Percentiles rank a stretch among this genome's conserved stretches.
phyloP scores from a whole-genome alignment of 768 basidiomycete genomes.

The Hypsizygus marmoreus region DNA sequence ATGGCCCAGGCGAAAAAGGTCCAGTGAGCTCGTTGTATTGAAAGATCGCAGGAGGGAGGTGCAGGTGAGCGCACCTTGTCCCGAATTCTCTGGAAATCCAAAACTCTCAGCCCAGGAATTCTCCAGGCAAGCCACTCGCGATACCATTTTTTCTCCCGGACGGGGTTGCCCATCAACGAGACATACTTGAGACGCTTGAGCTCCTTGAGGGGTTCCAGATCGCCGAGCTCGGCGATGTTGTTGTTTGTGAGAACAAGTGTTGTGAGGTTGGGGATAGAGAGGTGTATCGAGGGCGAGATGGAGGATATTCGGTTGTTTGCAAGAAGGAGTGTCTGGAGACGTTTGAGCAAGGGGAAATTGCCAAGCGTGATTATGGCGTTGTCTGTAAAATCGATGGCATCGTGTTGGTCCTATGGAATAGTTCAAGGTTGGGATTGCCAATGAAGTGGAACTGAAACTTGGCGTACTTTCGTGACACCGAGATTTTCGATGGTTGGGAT shows the following conservation, averaged over 20 bases:
- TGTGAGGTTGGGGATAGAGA: conserved; percentile 82
- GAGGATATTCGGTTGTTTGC: conserved; percentile 88
- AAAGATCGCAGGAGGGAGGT: conserved; percentile 30
- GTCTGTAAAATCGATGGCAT: conserved; percentile 93
- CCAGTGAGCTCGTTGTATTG: conserved; percentile 25
- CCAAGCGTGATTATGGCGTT: conserved; percentile 81
- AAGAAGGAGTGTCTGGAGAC: conserved; percentile 80
- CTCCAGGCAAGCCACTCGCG: conserved; percentile 94
- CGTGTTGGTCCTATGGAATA: conserved; percentile 77
- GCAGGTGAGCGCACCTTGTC: conserved; percentile 79
- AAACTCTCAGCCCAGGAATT: conserved; percentile 83
- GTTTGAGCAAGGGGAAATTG: conserved; percentile 85
- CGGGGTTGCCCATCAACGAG: conserved; percentile 79
- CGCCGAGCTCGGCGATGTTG: conserved; percentile 76
- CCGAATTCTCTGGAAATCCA: conserved; percentile 93
- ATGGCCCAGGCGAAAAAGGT: conserved; percentile 16
- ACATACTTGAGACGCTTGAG: conserved; percentile 74
- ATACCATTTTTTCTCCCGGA: conserved; percentile 92
- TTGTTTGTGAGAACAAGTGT: conserved; percentile 87
- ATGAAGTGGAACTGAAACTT: conserved; percentile 19
- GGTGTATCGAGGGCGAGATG: conserved; percentile 79
- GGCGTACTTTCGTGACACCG: conserved; percentile 83
- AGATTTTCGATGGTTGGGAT: conserved; percentile 96
- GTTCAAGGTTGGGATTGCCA: conserved; percentile 13
- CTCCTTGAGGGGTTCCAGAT: conserved; percentile 82